Evolutionary conservation across 441 rosid genomes (phyloP), one percentile per base, ranked within the genome.

Genomic region (Aleurites moluccanus): DNA sequence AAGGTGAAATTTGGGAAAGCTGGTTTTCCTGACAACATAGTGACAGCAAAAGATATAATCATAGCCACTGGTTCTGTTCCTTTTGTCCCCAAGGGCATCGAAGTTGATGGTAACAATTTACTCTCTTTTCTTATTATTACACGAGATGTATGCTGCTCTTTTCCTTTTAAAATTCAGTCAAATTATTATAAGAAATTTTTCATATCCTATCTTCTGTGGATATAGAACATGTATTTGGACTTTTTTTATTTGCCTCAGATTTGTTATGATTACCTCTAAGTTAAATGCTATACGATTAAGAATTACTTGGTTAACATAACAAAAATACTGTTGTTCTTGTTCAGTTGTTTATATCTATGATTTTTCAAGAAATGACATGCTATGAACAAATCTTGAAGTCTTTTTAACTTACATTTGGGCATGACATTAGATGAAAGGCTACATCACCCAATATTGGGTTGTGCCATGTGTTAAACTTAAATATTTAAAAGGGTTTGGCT

Each of bases 1-100:
- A 92, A 88, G 88, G 97, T 96, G 81, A 88, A 88, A 80, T 93
- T 84, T 85, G 96, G 94, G 73, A 89, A 89, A 77, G 83, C 77
- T 69, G 88, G 88, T 30, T 77, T 74, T 59, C 72, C 88, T 35
- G 91, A 89, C 81, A 91, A 80, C 50, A 69, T 87, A 23, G 83
- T 92, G 75, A 92, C 97, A 33, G 97, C 92, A 1, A 92, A 87
- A 81, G 67, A 93, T 77, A 92, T 96, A 72, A 89, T 96, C 79
- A 88, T 93, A 70, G 99, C 98, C 59, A 96, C 99, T 78, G 99
- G 99, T 75, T 93, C 99, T 53, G 91, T 96, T 33, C 98, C 99
- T 7, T 93, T 96, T 81, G 98, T 96, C 25, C 97, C 98, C 40
- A 91, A 89, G 84, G 99, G 99, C 80, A 95, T 95, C 75, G 97